Conservation (phyloP, 148 eudicot species). For the Silene conica region DNA sequence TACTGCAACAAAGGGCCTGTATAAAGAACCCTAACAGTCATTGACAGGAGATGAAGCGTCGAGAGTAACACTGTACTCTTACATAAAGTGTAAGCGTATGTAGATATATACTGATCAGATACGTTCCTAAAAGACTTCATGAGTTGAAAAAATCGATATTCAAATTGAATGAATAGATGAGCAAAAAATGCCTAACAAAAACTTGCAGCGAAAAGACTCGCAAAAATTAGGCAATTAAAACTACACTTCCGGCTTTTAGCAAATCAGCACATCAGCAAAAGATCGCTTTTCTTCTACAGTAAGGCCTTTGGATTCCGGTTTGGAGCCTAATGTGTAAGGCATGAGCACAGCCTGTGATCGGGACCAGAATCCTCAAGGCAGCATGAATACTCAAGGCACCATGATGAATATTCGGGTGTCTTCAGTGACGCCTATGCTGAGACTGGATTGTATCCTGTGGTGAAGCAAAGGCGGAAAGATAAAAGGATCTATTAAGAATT, state of each 20-base stretch:
- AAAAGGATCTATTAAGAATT: not conserved
- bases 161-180: constrained; percentile 30
- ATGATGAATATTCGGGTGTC: constrained; percentile 18
- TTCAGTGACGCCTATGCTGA: constrained; percentile 24
- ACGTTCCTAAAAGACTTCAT: constrained; percentile 11
- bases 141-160: constrained; percentile 22
- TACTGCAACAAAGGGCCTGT: too few species aligned
- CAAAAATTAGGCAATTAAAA: constrained; percentile 26
- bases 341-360: constrained; percentile 23
- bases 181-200: not conserved
- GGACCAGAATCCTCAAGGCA: constrained; percentile 21
- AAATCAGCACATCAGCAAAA: constrained; percentile 29
- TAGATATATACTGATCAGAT: not conserved
- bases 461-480: constrained; percentile 19
- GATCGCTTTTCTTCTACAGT: constrained; percentile 11
- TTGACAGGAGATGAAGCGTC: too few species aligned
- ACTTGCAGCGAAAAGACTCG: constrained; percentile 24
- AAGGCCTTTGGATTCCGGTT: constrained; percentile 17
- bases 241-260: constrained; percentile 26
- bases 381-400: constrained; percentile 12
- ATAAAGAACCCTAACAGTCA: too few species aligned
- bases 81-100: not conserved
- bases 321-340: constrained; percentile 17
- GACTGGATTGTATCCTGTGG: constrained; percentile 23
- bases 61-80: too few species aligned